Evolutionary conservation across 2,329 filamentous ascomycete genomes (phyloP).

Genomic region (Cladophialophora chaetospira): DNA sequence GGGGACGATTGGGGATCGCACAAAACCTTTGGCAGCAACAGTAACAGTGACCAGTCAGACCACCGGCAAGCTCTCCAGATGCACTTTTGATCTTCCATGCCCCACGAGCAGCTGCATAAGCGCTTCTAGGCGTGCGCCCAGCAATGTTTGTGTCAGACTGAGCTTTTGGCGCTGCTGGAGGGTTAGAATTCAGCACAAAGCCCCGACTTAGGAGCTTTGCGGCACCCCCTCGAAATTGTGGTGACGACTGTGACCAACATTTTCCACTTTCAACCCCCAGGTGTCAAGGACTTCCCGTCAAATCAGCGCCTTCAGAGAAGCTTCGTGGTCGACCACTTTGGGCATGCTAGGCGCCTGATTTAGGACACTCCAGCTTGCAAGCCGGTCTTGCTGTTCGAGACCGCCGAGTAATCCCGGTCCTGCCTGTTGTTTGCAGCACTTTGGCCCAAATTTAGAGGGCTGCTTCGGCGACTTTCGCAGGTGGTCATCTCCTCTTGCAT

Average conservation of each 20-base stretch:
- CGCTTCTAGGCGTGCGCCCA: slow-evolving; percentile 22
- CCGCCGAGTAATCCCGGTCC: neutral
- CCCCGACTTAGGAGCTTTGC: too few species aligned
- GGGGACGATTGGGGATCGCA: neutral
- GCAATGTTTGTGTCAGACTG: slow-evolving; percentile 21
- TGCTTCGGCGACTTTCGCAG: slow-evolving; percentile 1
- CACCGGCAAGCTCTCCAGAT: slow-evolving; percentile 6
- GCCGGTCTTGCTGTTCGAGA: neutral
- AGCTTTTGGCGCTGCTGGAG: neutral
- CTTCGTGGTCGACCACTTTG: neutral
- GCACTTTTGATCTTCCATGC: slow-evolving; percentile 2
- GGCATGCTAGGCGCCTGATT: neutral
- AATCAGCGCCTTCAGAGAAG: slow-evolving; percentile 9
- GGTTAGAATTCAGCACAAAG: too few species aligned
- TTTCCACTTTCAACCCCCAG: slow-evolving; percentile 1
- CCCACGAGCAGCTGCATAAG: slow-evolving; percentile 27
- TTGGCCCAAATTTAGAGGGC: neutral
- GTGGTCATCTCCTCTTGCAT: neutral
- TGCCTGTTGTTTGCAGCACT: neutral
- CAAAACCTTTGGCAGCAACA: slow-evolving; percentile 10
- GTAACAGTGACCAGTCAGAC: slow-evolving; percentile 20
- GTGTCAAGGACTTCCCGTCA: neutral
- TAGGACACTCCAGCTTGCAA: neutral
- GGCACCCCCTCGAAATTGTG: neutral
- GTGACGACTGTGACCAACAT: neutral